These are phyloP conservation scores for Scheffersomyces cryptocercus DNA, from an alignment of 1,139 yeast species.

Conservation along the genomic window DNA sequence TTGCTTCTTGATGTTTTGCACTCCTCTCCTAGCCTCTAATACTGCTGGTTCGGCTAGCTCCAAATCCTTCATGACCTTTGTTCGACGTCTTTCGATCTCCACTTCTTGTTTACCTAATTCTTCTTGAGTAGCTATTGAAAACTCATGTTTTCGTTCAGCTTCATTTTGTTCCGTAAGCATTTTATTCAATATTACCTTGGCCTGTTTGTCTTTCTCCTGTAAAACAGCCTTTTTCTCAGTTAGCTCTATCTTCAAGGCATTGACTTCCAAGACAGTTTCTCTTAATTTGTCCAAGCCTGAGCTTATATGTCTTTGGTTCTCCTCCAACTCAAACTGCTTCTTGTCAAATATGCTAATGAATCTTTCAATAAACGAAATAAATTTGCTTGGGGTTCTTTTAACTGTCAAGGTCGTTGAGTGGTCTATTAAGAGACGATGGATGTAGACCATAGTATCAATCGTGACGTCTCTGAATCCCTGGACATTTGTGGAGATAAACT, in stretches of 20 bases:
- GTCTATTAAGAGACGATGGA: constrained; percentile 38
- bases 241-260: constrained; percentile 55
- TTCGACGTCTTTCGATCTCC: constrained; percentile 57
- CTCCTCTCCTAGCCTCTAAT: constrained; percentile 80
- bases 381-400: constrained; percentile 56
- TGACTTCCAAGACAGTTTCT: constrained; percentile 77
- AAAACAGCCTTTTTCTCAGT: constrained; percentile 55
- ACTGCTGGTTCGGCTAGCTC: constrained; percentile 84
- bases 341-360: constrained; percentile 46
- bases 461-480: constrained; percentile 47
- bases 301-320: constrained; percentile 69
- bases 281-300: constrained; percentile 73
- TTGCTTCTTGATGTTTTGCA: constrained; percentile 87
- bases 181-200: constrained; percentile 66
- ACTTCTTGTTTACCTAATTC: constrained; percentile 69
- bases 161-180: constrained; percentile 91
- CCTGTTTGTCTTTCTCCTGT: constrained; percentile 61
- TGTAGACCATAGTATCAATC: constrained; percentile 45
- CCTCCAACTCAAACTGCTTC: constrained; percentile 56
- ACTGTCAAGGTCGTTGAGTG: background rate
- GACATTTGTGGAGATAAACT: constrained; percentile 14
- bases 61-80: constrained; percentile 61
- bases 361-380: constrained; percentile 50
- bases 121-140: constrained; percentile 74
- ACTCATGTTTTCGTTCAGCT: constrained; percentile 87